These are phyloP conservation scores for Aeschynomene evenia DNA, from an alignment of 306 rosid species.

Conservation along the genomic window DNA sequence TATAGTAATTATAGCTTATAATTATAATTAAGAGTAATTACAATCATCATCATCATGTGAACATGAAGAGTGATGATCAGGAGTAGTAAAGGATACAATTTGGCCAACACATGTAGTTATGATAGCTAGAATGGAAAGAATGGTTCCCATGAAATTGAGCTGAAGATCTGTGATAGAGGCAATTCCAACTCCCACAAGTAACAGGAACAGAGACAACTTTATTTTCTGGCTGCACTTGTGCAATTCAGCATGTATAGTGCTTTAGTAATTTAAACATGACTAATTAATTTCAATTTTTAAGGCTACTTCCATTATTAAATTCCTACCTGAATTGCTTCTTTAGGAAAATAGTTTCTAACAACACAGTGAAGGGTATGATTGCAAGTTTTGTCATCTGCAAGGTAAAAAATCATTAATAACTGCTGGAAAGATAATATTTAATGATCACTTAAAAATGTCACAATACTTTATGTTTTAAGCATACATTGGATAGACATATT, in stretches of 20 bases:
- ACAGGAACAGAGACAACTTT: constrained; percentile 67
- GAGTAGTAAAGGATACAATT: constrained; percentile 70
- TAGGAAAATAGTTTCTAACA: constrained; percentile 75
- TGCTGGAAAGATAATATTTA: too few species aligned
- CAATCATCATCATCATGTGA: constrained; percentile 12
- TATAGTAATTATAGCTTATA: too few species aligned
- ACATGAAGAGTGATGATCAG: constrained; percentile 18
- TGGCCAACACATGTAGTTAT: constrained; percentile 90
- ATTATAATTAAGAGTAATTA: background rate
- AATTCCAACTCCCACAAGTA: constrained; percentile 92
- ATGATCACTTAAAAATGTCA: too few species aligned
- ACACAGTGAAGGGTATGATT: constrained; percentile 92
- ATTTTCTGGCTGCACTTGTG: constrained; percentile 73
- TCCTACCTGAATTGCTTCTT: constrained; percentile 88
- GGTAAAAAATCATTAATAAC: background rate
- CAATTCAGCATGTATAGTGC: too few species aligned
- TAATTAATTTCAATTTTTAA: too few species aligned
- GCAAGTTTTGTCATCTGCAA: constrained; percentile 99
- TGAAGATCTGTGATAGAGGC: constrained; percentile 98
- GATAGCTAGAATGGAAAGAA: constrained; percentile 88
- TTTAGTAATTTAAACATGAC: too few species aligned
- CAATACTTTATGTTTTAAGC: too few species aligned
- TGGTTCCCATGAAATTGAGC: constrained; percentile 79
- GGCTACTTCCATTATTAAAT: too few species aligned
- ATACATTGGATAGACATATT: too few species aligned